Evolutionary conservation across 495 filamentous ascomycete species (phyloP).

Genomic region (Schizothecium vesticola): DNA sequence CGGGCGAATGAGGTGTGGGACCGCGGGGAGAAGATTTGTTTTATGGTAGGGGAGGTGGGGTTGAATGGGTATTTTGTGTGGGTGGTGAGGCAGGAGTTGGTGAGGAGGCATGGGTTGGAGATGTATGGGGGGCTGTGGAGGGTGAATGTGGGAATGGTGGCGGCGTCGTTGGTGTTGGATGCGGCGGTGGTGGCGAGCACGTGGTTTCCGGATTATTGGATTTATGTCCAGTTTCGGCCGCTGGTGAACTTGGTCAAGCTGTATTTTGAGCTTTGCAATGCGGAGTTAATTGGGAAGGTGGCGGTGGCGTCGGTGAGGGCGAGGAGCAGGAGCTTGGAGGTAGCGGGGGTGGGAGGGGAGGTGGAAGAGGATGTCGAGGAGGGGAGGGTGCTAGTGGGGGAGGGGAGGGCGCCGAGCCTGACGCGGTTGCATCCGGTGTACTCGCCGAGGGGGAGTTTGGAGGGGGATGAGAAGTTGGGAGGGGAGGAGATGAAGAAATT

Average conservation of each 20-base stretch:
- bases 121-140: constrained; percentile 40
- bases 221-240: constrained; percentile 42
- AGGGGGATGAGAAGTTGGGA: not conserved
- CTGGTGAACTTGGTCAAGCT: constrained; percentile 43
- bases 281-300: constrained; percentile 32
- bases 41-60: constrained; percentile 35
- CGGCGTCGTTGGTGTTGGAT: constrained; percentile 38
- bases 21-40: constrained; percentile 39
- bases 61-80: constrained; percentile 41
- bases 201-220: constrained; percentile 8
- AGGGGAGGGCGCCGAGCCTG: not conserved
- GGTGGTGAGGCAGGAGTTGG: constrained; percentile 33
- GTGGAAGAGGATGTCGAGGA: not conserved
- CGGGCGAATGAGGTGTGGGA: constrained; percentile 41
- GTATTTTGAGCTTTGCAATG: constrained; percentile 44
- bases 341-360: not conserved
- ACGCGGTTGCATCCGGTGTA: not conserved
- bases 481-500: not conserved
- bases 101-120: constrained; percentile 35
- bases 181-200: constrained; percentile 14
- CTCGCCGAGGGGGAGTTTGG: not conserved
- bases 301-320: constrained; percentile 1
- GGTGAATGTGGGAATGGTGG: constrained; percentile 41
- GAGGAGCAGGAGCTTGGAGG: not conserved
- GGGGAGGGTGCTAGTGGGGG: not conserved